phyloP scores from a whole-genome alignment of 805 yeast genomes.

The Candida sanyiensis region DNA sequence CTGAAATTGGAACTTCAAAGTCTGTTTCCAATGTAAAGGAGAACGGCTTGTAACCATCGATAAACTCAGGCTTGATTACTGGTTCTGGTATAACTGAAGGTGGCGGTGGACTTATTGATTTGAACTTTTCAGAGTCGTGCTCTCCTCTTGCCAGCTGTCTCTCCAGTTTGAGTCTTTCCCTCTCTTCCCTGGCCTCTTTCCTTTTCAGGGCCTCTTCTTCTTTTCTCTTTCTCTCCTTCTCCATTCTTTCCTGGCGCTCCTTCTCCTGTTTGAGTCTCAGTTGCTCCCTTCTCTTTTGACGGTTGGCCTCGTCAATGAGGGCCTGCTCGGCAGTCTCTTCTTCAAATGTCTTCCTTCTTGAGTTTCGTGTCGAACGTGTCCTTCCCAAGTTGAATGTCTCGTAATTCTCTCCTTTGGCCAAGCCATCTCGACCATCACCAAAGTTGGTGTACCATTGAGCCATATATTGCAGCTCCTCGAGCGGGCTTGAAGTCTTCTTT shows the following conservation, averaged over 20 bases:
- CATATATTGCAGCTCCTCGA: slow-evolving; percentile 1
- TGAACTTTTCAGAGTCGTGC: too few species aligned
- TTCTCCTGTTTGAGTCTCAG: slow-evolving; percentile 5
- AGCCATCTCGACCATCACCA: slow-evolving; percentile 9
- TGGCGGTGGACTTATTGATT: background rate
- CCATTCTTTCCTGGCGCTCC: slow-evolving; percentile 1
- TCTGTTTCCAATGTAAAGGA: slow-evolving; percentile 16
- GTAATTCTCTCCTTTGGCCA: slow-evolving; percentile 3
- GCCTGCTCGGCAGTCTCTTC: slow-evolving; percentile 6
- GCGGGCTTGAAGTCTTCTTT: background rate
- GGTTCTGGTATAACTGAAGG: slow-evolving; percentile 3
- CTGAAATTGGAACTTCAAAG: slow-evolving; percentile 20
- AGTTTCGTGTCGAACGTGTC: slow-evolving; percentile 4
- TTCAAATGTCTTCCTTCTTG: slow-evolving; percentile 7
- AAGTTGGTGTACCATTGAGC: slow-evolving; percentile 11
- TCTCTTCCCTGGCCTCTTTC: background rate
- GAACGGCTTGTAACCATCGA: slow-evolving; percentile 24
- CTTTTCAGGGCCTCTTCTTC: slow-evolving; percentile 3
- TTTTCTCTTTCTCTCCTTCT: slow-evolving; percentile 5
- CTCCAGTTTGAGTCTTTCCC: slow-evolving; percentile 1
- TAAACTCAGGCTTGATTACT: slow-evolving; percentile 2
- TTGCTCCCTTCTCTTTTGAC: slow-evolving; percentile 7
- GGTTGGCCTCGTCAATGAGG: slow-evolving; percentile 7
- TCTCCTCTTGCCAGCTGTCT: too few species aligned
- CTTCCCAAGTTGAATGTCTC: slow-evolving; percentile 1